Conservation (phyloP, 495 filamentous ascomycete species). For the Neurospora sp. region DNA sequence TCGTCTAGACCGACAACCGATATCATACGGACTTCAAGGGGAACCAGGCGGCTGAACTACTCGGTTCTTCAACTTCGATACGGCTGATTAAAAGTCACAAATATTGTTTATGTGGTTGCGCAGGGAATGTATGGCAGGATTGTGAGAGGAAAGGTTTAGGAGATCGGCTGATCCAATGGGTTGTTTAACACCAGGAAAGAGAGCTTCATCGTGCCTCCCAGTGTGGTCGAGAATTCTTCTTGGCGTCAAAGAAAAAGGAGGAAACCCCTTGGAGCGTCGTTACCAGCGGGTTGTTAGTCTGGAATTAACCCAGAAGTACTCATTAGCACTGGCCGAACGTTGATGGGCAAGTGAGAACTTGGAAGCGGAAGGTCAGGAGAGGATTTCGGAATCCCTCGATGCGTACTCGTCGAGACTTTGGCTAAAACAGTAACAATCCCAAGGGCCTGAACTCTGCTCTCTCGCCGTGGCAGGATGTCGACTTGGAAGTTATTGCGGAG, state of each 20-base stretch:
- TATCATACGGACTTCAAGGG: neutral
- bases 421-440: neutral
- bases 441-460: neutral
- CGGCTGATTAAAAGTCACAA: neutral
- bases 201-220: neutral
- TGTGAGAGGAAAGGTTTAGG: neutral
- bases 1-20: neutral
- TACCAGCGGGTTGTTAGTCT: neutral
- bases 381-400: neutral
- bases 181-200: neutral
- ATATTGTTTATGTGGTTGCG: neutral
- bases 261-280: neutral
- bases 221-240: neutral
- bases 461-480: neutral
- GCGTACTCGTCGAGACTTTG: neutral
- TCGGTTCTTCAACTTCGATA: neutral
- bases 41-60: neutral
- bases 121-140: neutral
- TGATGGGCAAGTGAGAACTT: neutral
- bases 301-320: neutral
- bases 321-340: neutral
- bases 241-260: neutral
- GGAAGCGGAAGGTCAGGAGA: neutral
- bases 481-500: neutral
- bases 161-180: neutral